phyloP scores from a whole-genome alignment of 768 basidiomycete species.

The Tephrocybe sp. region DNA sequence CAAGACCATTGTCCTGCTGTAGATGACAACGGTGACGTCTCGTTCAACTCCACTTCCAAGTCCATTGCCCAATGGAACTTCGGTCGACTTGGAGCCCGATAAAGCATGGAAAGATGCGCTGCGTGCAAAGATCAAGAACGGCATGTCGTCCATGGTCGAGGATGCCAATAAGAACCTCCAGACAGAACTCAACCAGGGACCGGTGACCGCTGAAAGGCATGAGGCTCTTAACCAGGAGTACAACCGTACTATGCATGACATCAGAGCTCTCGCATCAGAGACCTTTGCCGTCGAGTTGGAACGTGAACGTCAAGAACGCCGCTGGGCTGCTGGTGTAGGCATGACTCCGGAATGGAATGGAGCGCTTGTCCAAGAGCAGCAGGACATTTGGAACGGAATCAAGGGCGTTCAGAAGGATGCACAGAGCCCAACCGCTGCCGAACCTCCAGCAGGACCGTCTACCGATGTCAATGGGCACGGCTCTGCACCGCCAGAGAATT shows the following conservation, averaged over 20 bases:
- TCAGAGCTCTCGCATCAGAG: constrained; percentile 45
- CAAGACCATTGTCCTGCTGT: constrained; percentile 19
- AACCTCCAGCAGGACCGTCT: constrained; percentile 1
- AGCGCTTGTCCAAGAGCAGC: constrained; percentile 33
- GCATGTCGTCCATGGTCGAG: constrained; percentile 43
- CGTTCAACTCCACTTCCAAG: constrained; percentile 25
- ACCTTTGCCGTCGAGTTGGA: constrained; percentile 43
- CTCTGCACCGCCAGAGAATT: neutral
- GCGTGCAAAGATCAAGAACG: constrained; percentile 49
- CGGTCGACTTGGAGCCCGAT: constrained; percentile 48
- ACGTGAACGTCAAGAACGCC: constrained; percentile 49
- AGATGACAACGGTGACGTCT: constrained; percentile 36
- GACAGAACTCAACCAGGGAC: constrained; percentile 44
- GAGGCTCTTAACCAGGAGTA: constrained; percentile 40
- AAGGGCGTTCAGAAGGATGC: constrained; percentile 22
- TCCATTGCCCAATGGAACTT: constrained; percentile 21
- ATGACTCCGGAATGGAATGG: constrained; percentile 28
- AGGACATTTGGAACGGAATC: constrained; percentile 48
- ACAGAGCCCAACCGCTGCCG: constrained; percentile 6
- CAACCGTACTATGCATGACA: constrained; percentile 38
- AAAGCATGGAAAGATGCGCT: constrained; percentile 52
- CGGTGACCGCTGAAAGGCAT: constrained; percentile 30
- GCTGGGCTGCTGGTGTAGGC: constrained; percentile 42
- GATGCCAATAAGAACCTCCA: constrained; percentile 64
- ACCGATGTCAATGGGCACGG: neutral